Evolutionary conservation across 1,284 basidiomycete species (phyloP), one percentile per base, ranked within the genome.

Genomic region (Moesziomyces parantarcticus): DNA sequence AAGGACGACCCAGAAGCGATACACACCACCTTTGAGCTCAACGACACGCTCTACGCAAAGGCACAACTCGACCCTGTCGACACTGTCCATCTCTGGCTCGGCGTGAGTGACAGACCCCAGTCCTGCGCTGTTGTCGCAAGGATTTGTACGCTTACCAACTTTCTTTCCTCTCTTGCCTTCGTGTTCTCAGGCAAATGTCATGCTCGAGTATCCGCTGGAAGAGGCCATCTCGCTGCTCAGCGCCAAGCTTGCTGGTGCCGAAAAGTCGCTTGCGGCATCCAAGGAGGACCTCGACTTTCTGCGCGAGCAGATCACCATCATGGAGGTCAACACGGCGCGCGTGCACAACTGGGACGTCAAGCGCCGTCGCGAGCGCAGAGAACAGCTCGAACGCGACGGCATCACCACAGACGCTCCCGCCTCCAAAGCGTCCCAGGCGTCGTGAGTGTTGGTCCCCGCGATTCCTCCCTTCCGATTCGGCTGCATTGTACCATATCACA

Each of bases 261-360:
- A 92, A 81, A 86, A 86, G 36, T 90, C 87, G 64, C 86, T 96
- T 43, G 82, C 86, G 32, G 89, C 90, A 77, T 90, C 91, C 0
- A 87, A 91, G 52, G 92, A 94, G 80, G 97, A 99, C 83, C 87
- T 97, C 29, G 94, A 94, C 80, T 99, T 94, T 84, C 85, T 99
- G 65, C 88, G 94, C 56, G 96, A 99, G 83, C 96, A 99, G 84
- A 89, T 96, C 54, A 99, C 96, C 5, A 89, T 97, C 16, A 97
- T 97, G 92, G 95, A 99, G 84, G 96, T 99, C 65, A 98, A 98
- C 84, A 96, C 93, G 25, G 96, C 96, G 9, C 87, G 96, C 39
- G 91, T 97, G 55, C 97, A 97, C 84, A 99, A 99, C 82, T 95
- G 92, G 91, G 94, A 96, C 83, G 93, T 96, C 45, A 93, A 92